These are phyloP conservation scores for Dryadomyces quercivorus DNA, from an alignment of 2,329 filamentous ascomycete genomes.

Conservation along the genomic window DNA sequence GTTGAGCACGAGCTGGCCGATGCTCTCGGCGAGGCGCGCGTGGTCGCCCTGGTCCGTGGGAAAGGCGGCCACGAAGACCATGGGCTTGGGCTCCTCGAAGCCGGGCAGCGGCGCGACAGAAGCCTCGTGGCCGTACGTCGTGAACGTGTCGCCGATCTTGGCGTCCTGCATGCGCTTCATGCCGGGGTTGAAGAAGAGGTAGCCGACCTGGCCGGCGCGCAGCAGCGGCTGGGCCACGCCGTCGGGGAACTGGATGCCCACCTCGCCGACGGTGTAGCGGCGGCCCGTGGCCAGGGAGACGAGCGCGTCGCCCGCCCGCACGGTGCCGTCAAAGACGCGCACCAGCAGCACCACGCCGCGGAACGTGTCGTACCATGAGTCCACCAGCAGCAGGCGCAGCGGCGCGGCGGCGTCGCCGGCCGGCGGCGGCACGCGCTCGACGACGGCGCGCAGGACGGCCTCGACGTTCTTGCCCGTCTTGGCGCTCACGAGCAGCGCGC, in stretches of 20 bases:
- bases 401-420: constrained; percentile 61
- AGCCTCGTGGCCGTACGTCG: constrained; percentile 64
- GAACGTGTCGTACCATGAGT: constrained; percentile 98
- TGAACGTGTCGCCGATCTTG: constrained; percentile 92
- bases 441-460: constrained; percentile 69
- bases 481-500: constrained; percentile 63
- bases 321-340: constrained; percentile 75
- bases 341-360: constrained; percentile 87
- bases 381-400: constrained; percentile 75
- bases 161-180: constrained; percentile 97
- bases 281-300: constrained; percentile 77
- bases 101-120: constrained; percentile 72
- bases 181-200: constrained; percentile 93
- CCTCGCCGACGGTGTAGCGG: constrained; percentile 89
- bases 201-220: constrained; percentile 88
- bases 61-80: constrained; percentile 97
- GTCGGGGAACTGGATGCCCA: constrained; percentile 89
- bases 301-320: constrained; percentile 75
- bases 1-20: constrained; percentile 85
- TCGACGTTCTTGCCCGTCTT: constrained; percentile 88
- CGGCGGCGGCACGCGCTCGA: constrained; percentile 74
- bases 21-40: constrained; percentile 79
- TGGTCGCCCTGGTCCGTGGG: constrained; percentile 81
- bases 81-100: constrained; percentile 94
- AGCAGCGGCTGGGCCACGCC: constrained; percentile 70